phyloP scores from a whole-genome alignment of 768 basidiomycete genomes.

The Sporobolomyces phaffii region DNA sequence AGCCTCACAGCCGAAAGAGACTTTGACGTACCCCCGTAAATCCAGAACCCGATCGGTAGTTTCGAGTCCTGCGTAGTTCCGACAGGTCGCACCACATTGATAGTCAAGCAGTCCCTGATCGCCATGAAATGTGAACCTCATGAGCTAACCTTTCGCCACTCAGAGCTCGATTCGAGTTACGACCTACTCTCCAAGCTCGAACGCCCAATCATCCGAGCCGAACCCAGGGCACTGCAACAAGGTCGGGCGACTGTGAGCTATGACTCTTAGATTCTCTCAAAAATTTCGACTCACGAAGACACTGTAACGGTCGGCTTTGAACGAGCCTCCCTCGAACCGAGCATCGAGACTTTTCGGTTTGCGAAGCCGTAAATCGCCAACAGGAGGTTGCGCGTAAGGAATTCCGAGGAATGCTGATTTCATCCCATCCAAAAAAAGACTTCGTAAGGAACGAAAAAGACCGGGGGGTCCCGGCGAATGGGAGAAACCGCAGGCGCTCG shows the following conservation, averaged over 20 bases:
- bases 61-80: not conserved
- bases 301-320: not conserved
- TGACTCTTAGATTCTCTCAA: not conserved
- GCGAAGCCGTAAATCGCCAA: constrained; percentile 2
- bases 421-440: too few relatives aligned
- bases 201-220: not conserved
- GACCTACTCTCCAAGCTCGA: not conserved
- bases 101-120: constrained; percentile 29
- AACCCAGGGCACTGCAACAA: constrained; percentile 1
- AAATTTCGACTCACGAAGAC: not conserved
- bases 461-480: too few relatives aligned
- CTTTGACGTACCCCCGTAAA: constrained; percentile 41
- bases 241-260: not conserved
- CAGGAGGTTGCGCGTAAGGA: constrained; percentile 7
- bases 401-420: constrained; percentile 17
- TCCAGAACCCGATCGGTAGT: constrained; percentile 38
- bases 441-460: too few relatives aligned
- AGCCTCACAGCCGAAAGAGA: not conserved
- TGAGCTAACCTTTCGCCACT: too few relatives aligned
- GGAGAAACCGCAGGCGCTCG: not conserved
- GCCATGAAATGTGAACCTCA: not conserved
- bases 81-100: constrained; percentile 37
- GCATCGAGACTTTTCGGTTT: not conserved
- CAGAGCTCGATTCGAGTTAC: too few relatives aligned
- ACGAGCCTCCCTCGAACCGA: not conserved